Conservation (phyloP, 768 basidiomycete genomes). For the Auriscalpium vulgare region DNA sequence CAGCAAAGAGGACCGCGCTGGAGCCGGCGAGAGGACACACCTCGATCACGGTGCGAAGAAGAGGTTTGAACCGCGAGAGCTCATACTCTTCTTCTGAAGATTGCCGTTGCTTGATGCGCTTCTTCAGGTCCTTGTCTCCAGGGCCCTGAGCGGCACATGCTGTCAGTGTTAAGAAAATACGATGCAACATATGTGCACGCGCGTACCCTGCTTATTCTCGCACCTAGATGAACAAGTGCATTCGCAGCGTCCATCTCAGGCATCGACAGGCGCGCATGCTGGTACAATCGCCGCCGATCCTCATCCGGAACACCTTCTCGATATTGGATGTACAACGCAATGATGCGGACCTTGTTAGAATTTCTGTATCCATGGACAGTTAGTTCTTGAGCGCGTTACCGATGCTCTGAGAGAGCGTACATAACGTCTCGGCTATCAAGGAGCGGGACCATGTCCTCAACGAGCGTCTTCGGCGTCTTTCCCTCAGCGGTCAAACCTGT, state of each 20-base stretch:
- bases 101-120: conserved; percentile 72
- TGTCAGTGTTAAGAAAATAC: background rate
- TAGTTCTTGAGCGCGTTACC: background rate
- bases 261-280: conserved; percentile 83
- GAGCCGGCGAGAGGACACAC: conserved; percentile 31
- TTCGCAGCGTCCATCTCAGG: conserved; percentile 93
- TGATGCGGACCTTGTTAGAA: conserved; percentile 89
- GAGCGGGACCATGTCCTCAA: conserved; percentile 98
- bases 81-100: conserved; percentile 90
- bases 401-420: conserved; percentile 30
- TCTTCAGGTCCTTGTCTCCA: conserved; percentile 71
- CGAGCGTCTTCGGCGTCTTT: conserved; percentile 87
- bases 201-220: conserved; percentile 74
- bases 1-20: background rate
- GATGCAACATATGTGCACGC: background rate
- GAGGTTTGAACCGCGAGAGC: conserved; percentile 87
- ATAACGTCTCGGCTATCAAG: conserved; percentile 80
- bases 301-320: conserved; percentile 99
- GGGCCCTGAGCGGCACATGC: conserved; percentile 40
- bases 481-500: conserved; percentile 89
- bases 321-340: conserved; percentile 89
- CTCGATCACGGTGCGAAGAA: conserved; percentile 75
- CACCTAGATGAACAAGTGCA: conserved; percentile 73
- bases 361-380: conserved; percentile 41
- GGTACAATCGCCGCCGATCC: conserved; percentile 87